Evolutionary conservation across 345 rosid genomes (phyloP).

Genomic region (Hibiscus trionum): DNA sequence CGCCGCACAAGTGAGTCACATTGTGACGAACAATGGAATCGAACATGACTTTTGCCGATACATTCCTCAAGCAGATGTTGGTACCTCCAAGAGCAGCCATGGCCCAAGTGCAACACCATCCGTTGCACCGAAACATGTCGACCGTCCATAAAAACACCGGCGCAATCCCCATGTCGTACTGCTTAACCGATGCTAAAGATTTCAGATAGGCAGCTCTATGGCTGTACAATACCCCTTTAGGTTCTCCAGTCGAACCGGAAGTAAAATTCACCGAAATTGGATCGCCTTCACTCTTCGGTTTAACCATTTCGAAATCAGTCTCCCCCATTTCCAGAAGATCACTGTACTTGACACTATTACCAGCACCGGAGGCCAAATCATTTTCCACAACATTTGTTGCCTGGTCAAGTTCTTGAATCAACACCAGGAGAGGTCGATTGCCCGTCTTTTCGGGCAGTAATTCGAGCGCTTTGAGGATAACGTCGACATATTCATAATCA

Average conservation of each 20-base stretch:
- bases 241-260: slow-evolving; percentile 51
- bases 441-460: slow-evolving; percentile 2
- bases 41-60: slow-evolving; percentile 23
- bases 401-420: slow-evolving; percentile 22
- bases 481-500: slow-evolving; percentile 21
- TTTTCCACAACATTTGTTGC: not conserved
- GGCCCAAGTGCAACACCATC: slow-evolving; percentile 59
- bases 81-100: slow-evolving; percentile 51
- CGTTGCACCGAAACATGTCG: slow-evolving; percentile 66
- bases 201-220: slow-evolving; percentile 48
- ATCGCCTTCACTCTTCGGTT: slow-evolving; percentile 33
- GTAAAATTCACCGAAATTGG: slow-evolving; percentile 49
- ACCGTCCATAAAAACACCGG: slow-evolving; percentile 51
- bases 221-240: slow-evolving; percentile 52
- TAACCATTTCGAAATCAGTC: slow-evolving; percentile 21
- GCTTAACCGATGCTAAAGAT: slow-evolving; percentile 31
- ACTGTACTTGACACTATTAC: slow-evolving; percentile 21
- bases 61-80: slow-evolving; percentile 38
- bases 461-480: slow-evolving; percentile 20
- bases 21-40: slow-evolving; percentile 26
- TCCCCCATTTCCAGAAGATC: slow-evolving; percentile 23
- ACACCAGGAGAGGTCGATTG: slow-evolving; percentile 23
- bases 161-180: slow-evolving; percentile 23
- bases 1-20: slow-evolving; percentile 44
- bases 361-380: not conserved